phyloP scores from a whole-genome alignment of 352 stramenopile genomes.

The Globisporangium nunn region DNA sequence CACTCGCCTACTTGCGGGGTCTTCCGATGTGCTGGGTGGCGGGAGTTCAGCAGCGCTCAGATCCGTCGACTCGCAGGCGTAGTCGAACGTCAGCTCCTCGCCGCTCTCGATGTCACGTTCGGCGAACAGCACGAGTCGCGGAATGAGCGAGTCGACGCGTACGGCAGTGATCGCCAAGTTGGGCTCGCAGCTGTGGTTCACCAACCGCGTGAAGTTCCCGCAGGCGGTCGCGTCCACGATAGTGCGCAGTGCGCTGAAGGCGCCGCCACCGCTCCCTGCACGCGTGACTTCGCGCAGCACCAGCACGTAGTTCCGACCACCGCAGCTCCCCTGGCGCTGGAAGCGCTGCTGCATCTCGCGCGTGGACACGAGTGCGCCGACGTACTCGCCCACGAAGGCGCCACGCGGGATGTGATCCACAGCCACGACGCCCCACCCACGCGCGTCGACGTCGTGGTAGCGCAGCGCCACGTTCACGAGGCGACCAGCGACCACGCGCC shows the following conservation, averaged over 20 bases:
- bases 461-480: conserved; percentile 23
- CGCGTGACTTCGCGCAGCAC: conserved; percentile 30
- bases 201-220: conserved; percentile 59
- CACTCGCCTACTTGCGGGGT: background rate
- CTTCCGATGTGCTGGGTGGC: background rate
- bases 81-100: conserved; percentile 64
- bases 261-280: background rate
- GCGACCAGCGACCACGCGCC: conserved; percentile 20
- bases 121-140: conserved; percentile 51
- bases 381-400: conserved; percentile 57
- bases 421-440: conserved; percentile 42
- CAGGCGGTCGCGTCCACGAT: conserved; percentile 46
- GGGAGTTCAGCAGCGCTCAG: background rate
- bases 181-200: conserved; percentile 66
- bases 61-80: conserved; percentile 17
- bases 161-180: conserved; percentile 41
- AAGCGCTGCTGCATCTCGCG: conserved; percentile 29
- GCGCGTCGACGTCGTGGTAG: conserved; percentile 3
- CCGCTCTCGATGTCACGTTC: conserved; percentile 15
- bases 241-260: conserved; percentile 31
- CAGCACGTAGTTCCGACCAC: conserved; percentile 42
- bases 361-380: conserved; percentile 49
- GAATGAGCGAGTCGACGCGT: conserved; percentile 51
- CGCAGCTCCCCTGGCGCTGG: background rate
- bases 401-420: conserved; percentile 21